Conservation (phyloP, 805 yeast species). For the Starmerella stigmatis region DNA sequence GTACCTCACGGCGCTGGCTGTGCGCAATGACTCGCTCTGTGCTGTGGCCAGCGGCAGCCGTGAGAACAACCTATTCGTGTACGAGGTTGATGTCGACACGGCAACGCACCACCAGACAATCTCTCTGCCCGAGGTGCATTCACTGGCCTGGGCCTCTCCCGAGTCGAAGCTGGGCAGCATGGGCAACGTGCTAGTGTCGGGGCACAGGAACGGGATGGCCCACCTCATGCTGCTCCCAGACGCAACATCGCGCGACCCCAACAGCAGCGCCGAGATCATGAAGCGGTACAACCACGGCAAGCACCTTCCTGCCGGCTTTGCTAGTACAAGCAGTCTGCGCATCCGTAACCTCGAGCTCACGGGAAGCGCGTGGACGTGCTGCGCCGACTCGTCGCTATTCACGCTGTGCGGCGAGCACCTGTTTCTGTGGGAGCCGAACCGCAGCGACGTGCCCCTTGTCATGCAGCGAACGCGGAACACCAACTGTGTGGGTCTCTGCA, state of each 20-base stretch:
- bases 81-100: constrained; percentile 36
- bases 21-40: constrained; percentile 33
- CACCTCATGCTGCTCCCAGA: constrained; percentile 63
- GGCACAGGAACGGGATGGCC: constrained; percentile 65
- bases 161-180: constrained; percentile 29
- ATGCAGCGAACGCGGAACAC: constrained; percentile 45
- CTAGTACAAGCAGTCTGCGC: constrained; percentile 23
- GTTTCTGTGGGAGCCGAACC: constrained; percentile 64
- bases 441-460: constrained; percentile 49
- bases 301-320: constrained; percentile 36
- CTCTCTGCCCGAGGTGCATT: constrained; percentile 42
- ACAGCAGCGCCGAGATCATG: constrained; percentile 54
- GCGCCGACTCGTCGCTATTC: constrained; percentile 40
- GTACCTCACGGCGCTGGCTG: constrained; percentile 31
- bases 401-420: constrained; percentile 58
- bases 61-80: constrained; percentile 41
- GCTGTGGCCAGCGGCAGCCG: constrained; percentile 47
- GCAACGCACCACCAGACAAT: constrained; percentile 52
- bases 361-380: constrained; percentile 37
- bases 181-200: constrained; percentile 47
- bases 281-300: constrained; percentile 70
- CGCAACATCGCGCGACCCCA: constrained; percentile 32
- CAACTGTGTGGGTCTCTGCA: constrained; percentile 39
- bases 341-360: constrained; percentile 34
- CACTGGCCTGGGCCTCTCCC: constrained; percentile 37